Conservation (phyloP, 2,329 filamentous ascomycete species). For the Gyromitra esculenta region DNA sequence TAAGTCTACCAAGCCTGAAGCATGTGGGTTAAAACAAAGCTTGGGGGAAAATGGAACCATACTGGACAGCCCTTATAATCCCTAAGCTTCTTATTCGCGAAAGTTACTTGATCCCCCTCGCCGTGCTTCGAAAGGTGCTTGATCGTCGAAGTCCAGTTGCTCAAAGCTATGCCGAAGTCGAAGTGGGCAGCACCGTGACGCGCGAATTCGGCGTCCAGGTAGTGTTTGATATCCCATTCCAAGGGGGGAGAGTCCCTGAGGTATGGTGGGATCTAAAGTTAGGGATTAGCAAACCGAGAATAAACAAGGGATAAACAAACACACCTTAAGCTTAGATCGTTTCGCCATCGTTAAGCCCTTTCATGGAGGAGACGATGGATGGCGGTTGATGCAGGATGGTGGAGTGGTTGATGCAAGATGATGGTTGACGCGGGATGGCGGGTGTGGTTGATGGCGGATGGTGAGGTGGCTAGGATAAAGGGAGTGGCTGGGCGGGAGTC, state of each 20-base stretch:
- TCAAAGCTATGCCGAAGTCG: background rate
- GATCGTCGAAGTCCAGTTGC: background rate
- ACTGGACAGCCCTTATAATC: slow-evolving; percentile 1
- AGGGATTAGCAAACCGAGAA: background rate
- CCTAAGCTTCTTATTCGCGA: background rate
- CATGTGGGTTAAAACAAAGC: background rate
- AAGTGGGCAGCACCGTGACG: background rate
- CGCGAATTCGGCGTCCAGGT: background rate
- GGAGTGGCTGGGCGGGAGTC: too few relatives aligned
- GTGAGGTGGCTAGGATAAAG: too few relatives aligned
- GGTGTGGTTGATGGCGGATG: too few relatives aligned
- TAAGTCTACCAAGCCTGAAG: background rate
- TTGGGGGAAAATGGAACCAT: background rate
- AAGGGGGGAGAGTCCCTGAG: background rate
- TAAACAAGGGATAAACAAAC: background rate
- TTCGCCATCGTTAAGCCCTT: too few relatives aligned
- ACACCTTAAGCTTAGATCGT: background rate
- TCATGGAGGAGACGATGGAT: too few relatives aligned
- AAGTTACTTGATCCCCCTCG: background rate
- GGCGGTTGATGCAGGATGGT: too few relatives aligned
- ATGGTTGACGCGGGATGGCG: too few relatives aligned
- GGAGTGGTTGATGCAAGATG: too few relatives aligned
- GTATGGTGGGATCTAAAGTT: background rate
- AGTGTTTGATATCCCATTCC: background rate
- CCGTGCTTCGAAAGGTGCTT: background rate